A percentile compares a stretch with the other conserved stretches of the same genome.
phyloP scores from a whole-genome alignment of 2,329 filamentous ascomycete genomes.

The Sporothrix humicola region DNA sequence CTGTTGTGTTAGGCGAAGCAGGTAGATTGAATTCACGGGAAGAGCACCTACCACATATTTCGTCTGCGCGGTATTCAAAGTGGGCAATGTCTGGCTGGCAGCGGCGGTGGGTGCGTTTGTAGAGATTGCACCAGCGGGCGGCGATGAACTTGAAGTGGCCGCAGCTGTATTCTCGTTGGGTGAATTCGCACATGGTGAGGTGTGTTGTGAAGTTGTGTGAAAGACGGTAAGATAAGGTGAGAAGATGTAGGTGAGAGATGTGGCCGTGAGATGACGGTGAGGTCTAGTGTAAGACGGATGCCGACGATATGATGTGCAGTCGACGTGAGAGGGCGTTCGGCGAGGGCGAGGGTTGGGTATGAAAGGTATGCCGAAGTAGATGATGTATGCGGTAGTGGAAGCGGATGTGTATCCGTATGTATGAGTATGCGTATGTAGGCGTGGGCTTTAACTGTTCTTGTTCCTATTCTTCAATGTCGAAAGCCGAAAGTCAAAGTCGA shows the following conservation, averaged over 20 bases:
- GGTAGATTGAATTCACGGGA: no score
- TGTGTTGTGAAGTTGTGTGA: neutral
- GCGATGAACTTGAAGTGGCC: conserved; percentile 48
- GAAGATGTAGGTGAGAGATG: neutral
- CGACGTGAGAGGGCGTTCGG: neutral
- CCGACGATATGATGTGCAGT: neutral
- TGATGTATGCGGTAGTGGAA: neutral
- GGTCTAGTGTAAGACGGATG: neutral
- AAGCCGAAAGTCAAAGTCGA: no score
- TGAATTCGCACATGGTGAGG: conserved; percentile 57
- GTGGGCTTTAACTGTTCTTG: neutral
- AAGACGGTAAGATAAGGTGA: neutral
- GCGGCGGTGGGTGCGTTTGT: conserved; percentile 44
- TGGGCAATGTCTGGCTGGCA: conserved; percentile 46
- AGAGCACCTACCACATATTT: neutral
- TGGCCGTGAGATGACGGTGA: neutral
- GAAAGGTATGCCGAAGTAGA: neutral
- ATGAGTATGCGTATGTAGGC: neutral
- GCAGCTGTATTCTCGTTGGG: conserved; percentile 48
- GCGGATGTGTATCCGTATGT: neutral
- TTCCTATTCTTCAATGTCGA: neutral
- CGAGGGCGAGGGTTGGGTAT: conserved; percentile 14
- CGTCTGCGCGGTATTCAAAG: conserved; percentile 43
- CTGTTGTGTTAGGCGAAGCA: conserved; percentile 36
- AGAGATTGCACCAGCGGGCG: conserved; percentile 46